Evolutionary conservation across 1,139 yeast genomes (phyloP).

Genomic region (Blastobotrys buckinghamii): DNA sequence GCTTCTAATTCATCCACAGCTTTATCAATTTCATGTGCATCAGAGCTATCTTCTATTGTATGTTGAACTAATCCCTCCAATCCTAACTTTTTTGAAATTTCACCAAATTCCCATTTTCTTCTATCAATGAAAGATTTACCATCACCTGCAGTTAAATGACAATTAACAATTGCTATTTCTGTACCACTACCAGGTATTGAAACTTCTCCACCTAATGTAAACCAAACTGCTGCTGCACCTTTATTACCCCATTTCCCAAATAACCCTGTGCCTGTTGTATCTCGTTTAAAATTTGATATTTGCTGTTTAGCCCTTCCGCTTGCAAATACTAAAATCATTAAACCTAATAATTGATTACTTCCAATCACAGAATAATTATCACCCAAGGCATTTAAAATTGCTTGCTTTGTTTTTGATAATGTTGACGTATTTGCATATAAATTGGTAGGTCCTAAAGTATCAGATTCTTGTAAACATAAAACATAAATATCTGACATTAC

Average conservation of each 20-base stretch:
- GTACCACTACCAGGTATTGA: slow-evolving; percentile 33
- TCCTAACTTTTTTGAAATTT: slow-evolving; percentile 32
- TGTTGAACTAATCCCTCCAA: slow-evolving; percentile 21
- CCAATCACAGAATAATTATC: slow-evolving; percentile 28
- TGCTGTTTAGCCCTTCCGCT: slow-evolving; percentile 32
- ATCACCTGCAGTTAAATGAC: slow-evolving; percentile 71
- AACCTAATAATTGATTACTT: slow-evolving; percentile 44
- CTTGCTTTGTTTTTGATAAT: slow-evolving; percentile 36
- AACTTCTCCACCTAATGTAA: slow-evolving; percentile 31
- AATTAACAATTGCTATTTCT: slow-evolving; percentile 49
- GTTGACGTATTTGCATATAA: slow-evolving; percentile 41
- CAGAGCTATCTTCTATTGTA: slow-evolving; percentile 17
- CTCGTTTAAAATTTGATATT: slow-evolving; percentile 35
- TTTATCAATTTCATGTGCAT: slow-evolving; percentile 19
- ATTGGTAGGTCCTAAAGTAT: slow-evolving; percentile 41
- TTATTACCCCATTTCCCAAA: slow-evolving; percentile 55
- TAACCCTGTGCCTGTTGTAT: slow-evolving; percentile 50
- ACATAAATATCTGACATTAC: slow-evolving; percentile 37
- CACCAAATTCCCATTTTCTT: slow-evolving; percentile 41
- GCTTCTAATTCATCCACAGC: slow-evolving; percentile 8
- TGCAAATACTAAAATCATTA: slow-evolving; percentile 41
- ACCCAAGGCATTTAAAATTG: slow-evolving; percentile 29
- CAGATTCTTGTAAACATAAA: slow-evolving; percentile 47
- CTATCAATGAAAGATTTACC: slow-evolving; percentile 41
- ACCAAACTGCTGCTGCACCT: slow-evolving; percentile 44